Base-by-base conservation (phyloP, 306 rosid genomes). In the Dryas drummondii region DNA sequence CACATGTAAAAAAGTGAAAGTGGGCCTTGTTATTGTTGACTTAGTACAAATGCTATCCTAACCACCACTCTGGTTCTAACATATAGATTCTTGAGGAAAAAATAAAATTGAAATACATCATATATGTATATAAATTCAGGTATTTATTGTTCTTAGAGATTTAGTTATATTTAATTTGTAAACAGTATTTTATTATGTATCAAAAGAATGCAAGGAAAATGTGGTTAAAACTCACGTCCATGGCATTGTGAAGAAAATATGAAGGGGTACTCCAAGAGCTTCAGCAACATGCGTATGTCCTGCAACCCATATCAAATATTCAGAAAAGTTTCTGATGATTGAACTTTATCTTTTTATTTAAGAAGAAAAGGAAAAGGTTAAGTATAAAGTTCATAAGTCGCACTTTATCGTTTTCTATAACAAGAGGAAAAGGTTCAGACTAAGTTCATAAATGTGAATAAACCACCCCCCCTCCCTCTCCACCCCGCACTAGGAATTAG, bases 201-300 rank as follows among this genome's bases (percentile, higher is more conserved):
- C 54, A 52, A 63, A 49, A n/a, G 15, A 51, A 59, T 40, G 62
- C 54, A 55, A 15, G 37, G 7, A 52, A 65, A 48, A n/a, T 53
- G 76, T 51, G 76, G 50, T 77, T 44, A 42, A 68, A 81, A 88
- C 98, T 88, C 80, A 94, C 99, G 99, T 94, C 99, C 99, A 94
- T 61, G 99, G 99, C 99, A 94, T 94, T 57, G 99, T 94, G 88
- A 94, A 94, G 96, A 91, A 94, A 74, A 94, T 92, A 83, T 94
- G 99, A 76, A 94, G 86, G 62, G 99, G 99, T 75, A 94, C 97
- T 73, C 92, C 89, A 70, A 92, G 93, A 84, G 97, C 89, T 88
- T 94, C 99, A 49, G 99, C 97, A 85, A 94, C 84, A 85, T 94
- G 97, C 49, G 82, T 80, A 73, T 94, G 97, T 72, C 99, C 99